phyloP scores from a whole-genome alignment of 78 protist species.

The Chrysochromulina parva region DNA sequence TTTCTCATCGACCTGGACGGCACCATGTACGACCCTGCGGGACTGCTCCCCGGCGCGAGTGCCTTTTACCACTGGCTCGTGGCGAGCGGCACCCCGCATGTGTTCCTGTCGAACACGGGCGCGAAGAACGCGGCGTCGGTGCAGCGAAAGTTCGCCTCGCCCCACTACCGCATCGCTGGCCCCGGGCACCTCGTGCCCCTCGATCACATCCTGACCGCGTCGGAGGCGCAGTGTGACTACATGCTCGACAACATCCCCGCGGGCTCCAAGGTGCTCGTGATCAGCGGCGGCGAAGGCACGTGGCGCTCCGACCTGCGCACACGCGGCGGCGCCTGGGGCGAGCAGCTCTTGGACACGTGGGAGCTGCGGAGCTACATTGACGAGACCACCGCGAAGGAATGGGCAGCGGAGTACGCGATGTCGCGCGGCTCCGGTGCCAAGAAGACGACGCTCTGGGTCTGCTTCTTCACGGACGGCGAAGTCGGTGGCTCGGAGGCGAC shows the following conservation, averaged over 20 bases:
- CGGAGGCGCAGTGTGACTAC: background rate
- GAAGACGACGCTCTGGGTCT: background rate
- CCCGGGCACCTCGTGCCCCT: background rate
- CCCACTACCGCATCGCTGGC: background rate
- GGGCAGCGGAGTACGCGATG: background rate
- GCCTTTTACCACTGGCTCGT: background rate
- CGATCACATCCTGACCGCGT: background rate
- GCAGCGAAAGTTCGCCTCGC: background rate
- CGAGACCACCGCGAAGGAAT: background rate
- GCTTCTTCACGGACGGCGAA: background rate
- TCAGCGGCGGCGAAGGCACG: background rate
- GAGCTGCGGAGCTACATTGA: background rate
- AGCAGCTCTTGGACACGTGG: background rate
- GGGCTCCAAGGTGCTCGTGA: background rate
- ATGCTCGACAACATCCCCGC: background rate
- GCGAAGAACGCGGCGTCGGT: background rate
- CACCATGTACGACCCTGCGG: background rate
- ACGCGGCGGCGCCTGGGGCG: background rate
- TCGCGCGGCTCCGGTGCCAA: background rate
- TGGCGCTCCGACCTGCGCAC: background rate
- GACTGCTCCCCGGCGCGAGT: background rate
- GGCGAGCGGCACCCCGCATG: background rate
- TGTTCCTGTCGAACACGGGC: background rate
- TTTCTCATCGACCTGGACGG: slow-evolving; percentile 15
- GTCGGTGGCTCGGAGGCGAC: background rate